phyloP scores from a whole-genome alignment of 2,329 filamentous ascomycete species.

The Clonostachys sp. region DNA sequence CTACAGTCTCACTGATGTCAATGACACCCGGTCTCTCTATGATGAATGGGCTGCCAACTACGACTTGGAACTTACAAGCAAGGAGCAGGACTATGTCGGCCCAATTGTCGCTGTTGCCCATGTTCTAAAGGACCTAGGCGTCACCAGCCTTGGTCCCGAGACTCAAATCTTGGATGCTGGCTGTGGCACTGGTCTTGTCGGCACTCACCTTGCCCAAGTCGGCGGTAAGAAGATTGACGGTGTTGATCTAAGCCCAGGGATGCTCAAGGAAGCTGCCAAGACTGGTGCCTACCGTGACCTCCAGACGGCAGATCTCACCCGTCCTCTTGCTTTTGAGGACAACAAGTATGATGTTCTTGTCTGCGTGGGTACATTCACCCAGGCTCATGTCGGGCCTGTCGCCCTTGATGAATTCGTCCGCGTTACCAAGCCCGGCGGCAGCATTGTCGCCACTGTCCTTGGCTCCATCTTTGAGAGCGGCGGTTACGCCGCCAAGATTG shows the following conservation, averaged over 20 bases:
- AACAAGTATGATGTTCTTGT: conserved; percentile 42
- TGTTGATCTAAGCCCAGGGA: conserved; percentile 44
- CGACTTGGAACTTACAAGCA: conserved; percentile 23
- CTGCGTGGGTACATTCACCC: conserved; percentile 51
- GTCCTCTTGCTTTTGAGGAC: conserved; percentile 28
- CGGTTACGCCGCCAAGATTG: conserved; percentile 40
- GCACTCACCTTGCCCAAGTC: conserved; percentile 34
- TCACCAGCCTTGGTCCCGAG: conserved; percentile 10
- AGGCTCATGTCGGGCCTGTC: conserved; percentile 46
- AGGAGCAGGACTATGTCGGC: conserved; percentile 33
- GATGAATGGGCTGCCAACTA: conserved; percentile 28
- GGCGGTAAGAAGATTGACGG: conserved; percentile 44
- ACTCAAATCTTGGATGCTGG: conserved; percentile 44
- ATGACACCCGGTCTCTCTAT: conserved; percentile 21
- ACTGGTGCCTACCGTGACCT: conserved; percentile 41
- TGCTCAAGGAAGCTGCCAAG: conserved; percentile 46
- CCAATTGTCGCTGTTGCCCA: conserved; percentile 28
- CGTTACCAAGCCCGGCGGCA: conserved; percentile 37
- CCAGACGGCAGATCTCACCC: conserved; percentile 38
- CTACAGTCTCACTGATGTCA: conserved; percentile 16
- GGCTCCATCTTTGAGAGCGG: conserved; percentile 41
- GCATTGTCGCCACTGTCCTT: conserved; percentile 46
- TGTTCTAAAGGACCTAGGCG: conserved; percentile 20
- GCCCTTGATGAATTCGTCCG: conserved; percentile 45
- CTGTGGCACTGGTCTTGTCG: conserved; percentile 52